phyloP scores from a whole-genome alignment of 2,329 filamentous ascomycete genomes.

The Sporothrix dimorphospora region DNA sequence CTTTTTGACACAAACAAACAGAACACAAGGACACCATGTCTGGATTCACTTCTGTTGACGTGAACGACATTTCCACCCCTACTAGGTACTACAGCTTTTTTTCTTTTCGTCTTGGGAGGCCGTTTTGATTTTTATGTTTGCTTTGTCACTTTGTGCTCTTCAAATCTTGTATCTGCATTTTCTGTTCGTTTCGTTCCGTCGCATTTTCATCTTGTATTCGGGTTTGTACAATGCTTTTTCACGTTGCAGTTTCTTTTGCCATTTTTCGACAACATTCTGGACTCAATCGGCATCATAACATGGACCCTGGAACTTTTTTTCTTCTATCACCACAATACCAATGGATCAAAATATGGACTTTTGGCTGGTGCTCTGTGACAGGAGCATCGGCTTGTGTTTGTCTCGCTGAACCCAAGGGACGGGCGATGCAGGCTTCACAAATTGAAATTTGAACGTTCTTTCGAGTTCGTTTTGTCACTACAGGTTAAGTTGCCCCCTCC shows the following conservation, averaged over 20 bases:
- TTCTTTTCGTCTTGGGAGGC: conserved; percentile 53
- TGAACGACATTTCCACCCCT: conserved; percentile 63
- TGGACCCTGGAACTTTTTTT: background rate
- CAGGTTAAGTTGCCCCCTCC: background rate
- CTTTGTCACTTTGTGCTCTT: conserved; percentile 35
- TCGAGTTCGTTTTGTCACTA: background rate
- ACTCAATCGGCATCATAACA: background rate
- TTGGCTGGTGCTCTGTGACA: conserved; percentile 24
- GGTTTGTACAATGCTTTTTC: conserved; percentile 27
- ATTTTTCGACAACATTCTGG: conserved; percentile 7
- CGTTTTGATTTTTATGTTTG: conserved; percentile 35
- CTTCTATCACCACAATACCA: background rate
- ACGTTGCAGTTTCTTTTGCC: conserved; percentile 25
- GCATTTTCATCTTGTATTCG: background rate
- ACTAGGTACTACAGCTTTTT: conserved; percentile 60
- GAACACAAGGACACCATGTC: conserved; percentile 48
- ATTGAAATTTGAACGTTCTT: conserved; percentile 19
- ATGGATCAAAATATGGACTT: conserved; percentile 20
- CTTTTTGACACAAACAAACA: conserved; percentile 15
- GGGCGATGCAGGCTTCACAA: conserved; percentile 1
- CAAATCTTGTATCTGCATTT: conserved; percentile 23
- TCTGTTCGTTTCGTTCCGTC: background rate
- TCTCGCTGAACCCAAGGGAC: conserved; percentile 12
- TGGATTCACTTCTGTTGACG: conserved; percentile 58
- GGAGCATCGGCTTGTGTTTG: conserved; percentile 7